Base-by-base conservation (phyloP, 164 flowering plant species). In the Vitis riparia region DNA sequence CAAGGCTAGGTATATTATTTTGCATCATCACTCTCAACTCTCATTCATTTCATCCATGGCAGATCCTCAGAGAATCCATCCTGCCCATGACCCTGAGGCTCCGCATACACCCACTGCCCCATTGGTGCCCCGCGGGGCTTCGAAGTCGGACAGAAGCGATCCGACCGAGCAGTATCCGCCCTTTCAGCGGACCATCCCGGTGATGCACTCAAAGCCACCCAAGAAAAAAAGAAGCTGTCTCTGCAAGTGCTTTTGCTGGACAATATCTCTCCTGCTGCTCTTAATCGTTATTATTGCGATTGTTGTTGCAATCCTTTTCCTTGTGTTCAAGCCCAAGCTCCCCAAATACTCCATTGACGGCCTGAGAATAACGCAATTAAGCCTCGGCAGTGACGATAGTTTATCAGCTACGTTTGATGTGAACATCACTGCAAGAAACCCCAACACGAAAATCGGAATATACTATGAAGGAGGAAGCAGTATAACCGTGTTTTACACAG, bases 381-480 rank as follows among this genome's bases (percentile, higher is more conserved):
- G 32, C 14, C 67, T 81, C 55, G 63, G 66, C 72, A 56, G 16
- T n/a, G 15, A 64, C 55, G 37, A 55, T 44, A 85, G 79, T 78
- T 71, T 92, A 11, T 71, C 63, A 2, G 86, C 95, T 0, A 59
- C 79, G 3, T 92, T 94, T 63, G 65, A 73, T 44, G 88, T 94
- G 14, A 83, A 77, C 58, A 73, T 94, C 50, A 92, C 90, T 0
- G 89, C 95, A 0, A 67, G 66, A 47, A 94, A 94, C 50, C 97
- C 97, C 0, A 94, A 94, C 88, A 77, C 80, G 79, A 86, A 75
- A 68, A 89, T 92, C 19, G 97, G 98, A 0, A 89, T 94, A 29
- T 86, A 86, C 77, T 94, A 94, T 61, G 83, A 80, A 63, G 69
- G 77, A 0, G 97, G 97, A 4, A 88, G 97, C 68, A 61, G 48